phyloP scores from a whole-genome alignment of 805 yeast species.

The Starmerella floris region DNA sequence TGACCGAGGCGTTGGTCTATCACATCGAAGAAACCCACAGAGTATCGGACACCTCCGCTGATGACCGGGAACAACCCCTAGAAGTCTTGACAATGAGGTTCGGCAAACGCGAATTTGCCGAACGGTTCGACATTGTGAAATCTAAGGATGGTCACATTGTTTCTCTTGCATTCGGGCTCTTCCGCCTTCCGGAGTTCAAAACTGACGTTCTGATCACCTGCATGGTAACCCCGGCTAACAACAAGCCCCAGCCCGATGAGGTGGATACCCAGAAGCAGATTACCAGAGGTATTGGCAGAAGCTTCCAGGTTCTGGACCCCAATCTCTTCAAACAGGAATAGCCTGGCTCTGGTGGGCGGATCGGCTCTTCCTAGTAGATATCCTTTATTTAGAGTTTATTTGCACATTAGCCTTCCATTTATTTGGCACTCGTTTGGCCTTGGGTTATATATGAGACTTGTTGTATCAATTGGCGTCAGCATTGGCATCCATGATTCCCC shows the following conservation, averaged over 20 bases:
- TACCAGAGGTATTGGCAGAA: constrained; percentile 6
- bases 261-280: constrained; percentile 9
- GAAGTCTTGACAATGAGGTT: constrained; percentile 6
- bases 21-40: constrained; percentile 22
- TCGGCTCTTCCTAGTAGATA: too few species aligned
- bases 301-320: constrained; percentile 17
- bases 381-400: too few species aligned
- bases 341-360: background rate
- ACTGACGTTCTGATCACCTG: constrained; percentile 21
- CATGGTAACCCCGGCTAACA: constrained; percentile 1
- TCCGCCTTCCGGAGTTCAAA: constrained; percentile 16
- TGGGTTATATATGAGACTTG: too few species aligned
- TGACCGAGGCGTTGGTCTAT: constrained; percentile 15
- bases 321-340: constrained; percentile 7
- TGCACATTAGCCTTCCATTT: too few species aligned
- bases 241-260: background rate
- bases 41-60: constrained; percentile 10
- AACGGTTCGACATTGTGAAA: constrained; percentile 16
- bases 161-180: constrained; percentile 15
- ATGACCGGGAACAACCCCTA: constrained; percentile 7
- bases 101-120: constrained; percentile 11
- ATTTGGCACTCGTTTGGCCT: too few species aligned
- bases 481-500: too few species aligned
- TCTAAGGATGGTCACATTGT: constrained; percentile 1
- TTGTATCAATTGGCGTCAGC: too few species aligned